Evolutionary conservation across 2,329 filamentous ascomycete species (phyloP), one percentile per base, ranked within the genome.

Genomic region (Fusarium stilboides): DNA sequence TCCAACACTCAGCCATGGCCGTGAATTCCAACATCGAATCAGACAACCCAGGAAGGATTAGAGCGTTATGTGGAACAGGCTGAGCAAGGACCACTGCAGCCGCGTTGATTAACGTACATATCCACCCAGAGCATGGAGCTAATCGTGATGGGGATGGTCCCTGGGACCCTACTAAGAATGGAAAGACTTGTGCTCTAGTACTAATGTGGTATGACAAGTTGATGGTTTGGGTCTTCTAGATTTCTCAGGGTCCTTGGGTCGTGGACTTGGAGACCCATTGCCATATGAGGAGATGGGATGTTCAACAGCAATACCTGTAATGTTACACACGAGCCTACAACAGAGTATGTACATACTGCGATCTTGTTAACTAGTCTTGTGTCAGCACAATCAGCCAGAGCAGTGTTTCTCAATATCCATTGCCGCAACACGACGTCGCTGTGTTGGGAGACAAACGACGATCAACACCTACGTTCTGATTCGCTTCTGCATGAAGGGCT

Each of bases 1-100:
- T 43, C 44, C 24, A 28, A 28, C 36, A 34, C 49, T 44, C 19
- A 37, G 20, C 10, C 33, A 26, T 17, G 31, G 26, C 22, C 15
- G n/a, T 39, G 50, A 52, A 37, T 26, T 39, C 42, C 26, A 36
- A 24, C 24, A 43, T 51, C 36, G 37, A 57, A 55, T 58, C 46
- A 34, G 20, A 50, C 5, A 31, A 31, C 26, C 54, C 44, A 44
- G 37, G 34, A 31, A 47, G 49, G 49, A 22, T 45, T 62, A 24
- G 43, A 44, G 43, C 22, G 46, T 66, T 51, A 36, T 33, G 34
- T 52, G 47, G 55, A 50, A 50, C 43, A 56, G 26, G 62, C 39
- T 62, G 61, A 56, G 59, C 55, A 69, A 36, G 62, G 67, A 46
- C 62, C 66, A 70, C 50, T 39, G 34, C 45, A 67, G 57, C 62